Evolutionary conservation across 2,329 filamentous ascomycete species (phyloP).

Genomic region (Aspergillus transmontanensis): DNA sequence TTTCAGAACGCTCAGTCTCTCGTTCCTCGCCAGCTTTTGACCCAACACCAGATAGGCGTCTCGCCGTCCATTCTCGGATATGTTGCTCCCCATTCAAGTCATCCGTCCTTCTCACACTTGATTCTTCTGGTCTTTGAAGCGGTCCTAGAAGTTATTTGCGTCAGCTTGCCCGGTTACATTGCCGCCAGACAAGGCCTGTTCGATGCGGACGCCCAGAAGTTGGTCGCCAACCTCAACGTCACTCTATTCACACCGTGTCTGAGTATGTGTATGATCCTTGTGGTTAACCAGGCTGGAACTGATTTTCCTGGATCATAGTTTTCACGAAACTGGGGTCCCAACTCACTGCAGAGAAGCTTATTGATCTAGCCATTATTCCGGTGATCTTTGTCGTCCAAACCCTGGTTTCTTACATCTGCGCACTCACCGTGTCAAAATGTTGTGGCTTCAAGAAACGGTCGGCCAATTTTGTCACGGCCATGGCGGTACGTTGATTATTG

Average conservation of each 20-base stretch:
- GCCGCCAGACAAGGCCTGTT: constrained; percentile 89
- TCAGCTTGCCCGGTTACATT: constrained; percentile 91
- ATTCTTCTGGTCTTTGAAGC: constrained; percentile 89
- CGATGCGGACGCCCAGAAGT: constrained; percentile 93
- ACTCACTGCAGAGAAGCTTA: constrained; percentile 84
- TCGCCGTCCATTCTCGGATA: constrained; percentile 24
- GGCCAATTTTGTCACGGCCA: constrained; percentile 92
- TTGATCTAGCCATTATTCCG: constrained; percentile 92
- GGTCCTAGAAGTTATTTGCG: constrained; percentile 91
- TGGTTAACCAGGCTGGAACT: not conserved
- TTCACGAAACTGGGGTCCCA: constrained; percentile 97
- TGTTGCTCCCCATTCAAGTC: constrained; percentile 38
- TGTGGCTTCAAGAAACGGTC: constrained; percentile 84
- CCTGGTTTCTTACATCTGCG: constrained; percentile 78
- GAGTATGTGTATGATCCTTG: constrained; percentile 62
- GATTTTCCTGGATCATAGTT: constrained; percentile 55
- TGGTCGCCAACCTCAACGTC: constrained; percentile 93
- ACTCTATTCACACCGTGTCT: constrained; percentile 96
- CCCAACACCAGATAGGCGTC: constrained; percentile 27
- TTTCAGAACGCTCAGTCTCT: constrained; percentile 47
- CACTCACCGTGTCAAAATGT: constrained; percentile 68
- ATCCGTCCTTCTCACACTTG: constrained; percentile 61
- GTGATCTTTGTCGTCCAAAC: constrained; percentile 90
- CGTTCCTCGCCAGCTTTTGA: constrained; percentile 22
- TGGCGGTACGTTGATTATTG: constrained; percentile 64